Percentiles rank a stretch among this genome's conserved stretches.
phyloP scores from a whole-genome alignment of 176 grass and related monocot genomes.

The Oryza glumipatula region DNA sequence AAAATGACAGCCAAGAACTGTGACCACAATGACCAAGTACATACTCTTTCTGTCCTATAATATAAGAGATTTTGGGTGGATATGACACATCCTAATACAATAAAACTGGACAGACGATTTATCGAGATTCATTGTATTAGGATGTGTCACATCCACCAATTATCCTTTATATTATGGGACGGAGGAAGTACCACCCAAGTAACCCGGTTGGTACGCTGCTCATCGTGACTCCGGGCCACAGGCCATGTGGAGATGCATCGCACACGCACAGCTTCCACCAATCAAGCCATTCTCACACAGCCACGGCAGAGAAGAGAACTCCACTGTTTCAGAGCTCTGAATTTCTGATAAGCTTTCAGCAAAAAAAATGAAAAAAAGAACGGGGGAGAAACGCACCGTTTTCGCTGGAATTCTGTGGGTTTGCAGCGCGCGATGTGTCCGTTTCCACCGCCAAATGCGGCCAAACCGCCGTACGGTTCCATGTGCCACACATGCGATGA shows the following conservation, averaged over 20 bases:
- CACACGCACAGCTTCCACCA: not conserved
- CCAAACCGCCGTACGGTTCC: not conserved
- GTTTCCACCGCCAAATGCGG: not conserved
- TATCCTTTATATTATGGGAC: too few relatives aligned
- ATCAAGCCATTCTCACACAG: not conserved
- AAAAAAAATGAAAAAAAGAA: not conserved
- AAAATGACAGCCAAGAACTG: not conserved
- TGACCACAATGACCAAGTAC: not conserved
- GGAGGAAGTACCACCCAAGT: not conserved
- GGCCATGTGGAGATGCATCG: slow-evolving; percentile 26
- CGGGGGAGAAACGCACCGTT: not conserved
- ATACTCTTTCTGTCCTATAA: too few relatives aligned
- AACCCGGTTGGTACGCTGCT: not conserved
- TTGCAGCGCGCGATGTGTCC: not conserved
- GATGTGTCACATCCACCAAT: too few relatives aligned
- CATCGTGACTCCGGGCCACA: not conserved
- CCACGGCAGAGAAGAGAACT: not conserved
- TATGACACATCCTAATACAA: too few relatives aligned
- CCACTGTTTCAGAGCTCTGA: not conserved
- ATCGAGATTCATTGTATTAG: too few relatives aligned
- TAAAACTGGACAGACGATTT: too few relatives aligned
- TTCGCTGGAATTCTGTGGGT: not conserved
- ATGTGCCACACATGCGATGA: not conserved
- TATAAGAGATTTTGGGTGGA: too few relatives aligned
- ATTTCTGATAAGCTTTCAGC: slow-evolving; percentile 24